Conservation (phyloP, 768 basidiomycete genomes). For the Mycena venus region DNA sequence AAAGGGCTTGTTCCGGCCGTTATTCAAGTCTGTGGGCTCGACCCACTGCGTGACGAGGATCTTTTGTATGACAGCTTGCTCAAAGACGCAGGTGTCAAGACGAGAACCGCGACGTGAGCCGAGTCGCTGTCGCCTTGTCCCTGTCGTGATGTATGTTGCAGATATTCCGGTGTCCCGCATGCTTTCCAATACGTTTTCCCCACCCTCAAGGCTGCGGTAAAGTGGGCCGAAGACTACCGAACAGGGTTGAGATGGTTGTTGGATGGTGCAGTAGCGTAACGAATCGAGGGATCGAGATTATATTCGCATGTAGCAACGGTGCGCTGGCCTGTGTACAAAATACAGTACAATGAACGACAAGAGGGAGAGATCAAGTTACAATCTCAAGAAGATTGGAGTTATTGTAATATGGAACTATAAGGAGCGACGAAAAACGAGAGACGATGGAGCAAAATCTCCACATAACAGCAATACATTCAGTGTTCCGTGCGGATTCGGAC, state of each 20-base stretch:
- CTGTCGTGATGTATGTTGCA: background rate
- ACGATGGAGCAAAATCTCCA: background rate
- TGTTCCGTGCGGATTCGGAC: background rate
- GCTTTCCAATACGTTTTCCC: constrained; percentile 21
- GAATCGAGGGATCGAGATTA: background rate
- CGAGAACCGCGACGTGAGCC: constrained; percentile 8
- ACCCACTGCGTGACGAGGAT: constrained; percentile 27
- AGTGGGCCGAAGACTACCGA: constrained; percentile 21
- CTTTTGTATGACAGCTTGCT: constrained; percentile 19
- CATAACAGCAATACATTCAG: background rate
- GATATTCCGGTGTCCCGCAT: constrained; percentile 30
- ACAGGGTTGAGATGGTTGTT: constrained; percentile 24
- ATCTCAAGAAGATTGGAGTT: constrained; percentile 12
- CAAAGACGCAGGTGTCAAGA: constrained; percentile 22
- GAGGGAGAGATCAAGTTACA: background rate
- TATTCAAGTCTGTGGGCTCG: constrained; percentile 26
- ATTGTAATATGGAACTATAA: background rate
- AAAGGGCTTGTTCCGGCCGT: constrained; percentile 24
- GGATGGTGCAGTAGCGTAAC: constrained; percentile 6
- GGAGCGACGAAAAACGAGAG: background rate
- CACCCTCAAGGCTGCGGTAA: background rate
- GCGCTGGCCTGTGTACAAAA: background rate
- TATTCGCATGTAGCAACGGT: background rate
- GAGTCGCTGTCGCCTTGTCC: too few relatives aligned
- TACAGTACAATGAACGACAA: background rate